A percentile compares a stretch with the other conserved stretches of the same genome.
These are phyloP conservation scores for Annona cherimola DNA, from an alignment of 164 flowering plant species.

Conservation along the genomic window DNA sequence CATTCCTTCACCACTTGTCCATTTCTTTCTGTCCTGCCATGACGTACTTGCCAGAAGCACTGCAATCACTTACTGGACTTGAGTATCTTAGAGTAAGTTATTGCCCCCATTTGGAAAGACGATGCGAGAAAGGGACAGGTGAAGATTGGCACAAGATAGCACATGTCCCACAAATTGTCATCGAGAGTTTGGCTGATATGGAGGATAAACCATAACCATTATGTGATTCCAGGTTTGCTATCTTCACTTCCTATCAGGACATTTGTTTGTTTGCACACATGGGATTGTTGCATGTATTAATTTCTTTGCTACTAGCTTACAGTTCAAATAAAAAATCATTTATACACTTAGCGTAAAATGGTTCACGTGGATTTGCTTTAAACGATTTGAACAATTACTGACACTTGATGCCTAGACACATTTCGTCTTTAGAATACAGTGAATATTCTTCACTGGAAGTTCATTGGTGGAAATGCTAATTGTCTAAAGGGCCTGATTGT, in stretches of 20 bases:
- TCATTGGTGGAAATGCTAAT: background rate
- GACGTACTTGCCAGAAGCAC: slow-evolving; percentile 5
- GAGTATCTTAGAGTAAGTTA: background rate
- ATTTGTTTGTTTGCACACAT: no score
- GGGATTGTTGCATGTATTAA: no score
- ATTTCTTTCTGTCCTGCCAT: slow-evolving; percentile 17
- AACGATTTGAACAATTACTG: background rate
- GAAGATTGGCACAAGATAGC: slow-evolving; percentile 13
- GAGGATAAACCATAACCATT: background rate
- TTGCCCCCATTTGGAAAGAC: slow-evolving; percentile 5
- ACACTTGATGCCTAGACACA: background rate
- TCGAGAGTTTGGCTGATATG: background rate
- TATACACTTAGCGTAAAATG: no score
- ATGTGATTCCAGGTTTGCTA: background rate
- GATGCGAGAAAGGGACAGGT: background rate
- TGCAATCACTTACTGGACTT: background rate
- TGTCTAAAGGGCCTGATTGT: no score
- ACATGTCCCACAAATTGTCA: slow-evolving; percentile 1
- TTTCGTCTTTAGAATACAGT: background rate
- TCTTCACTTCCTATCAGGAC: background rate
- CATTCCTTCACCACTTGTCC: slow-evolving; percentile 9
- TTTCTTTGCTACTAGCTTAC: background rate
- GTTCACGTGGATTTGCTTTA: background rate
- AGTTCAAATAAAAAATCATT: no score
- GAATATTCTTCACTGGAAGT: background rate